Percentiles rank a stretch among this genome's conserved stretches.
These are phyloP conservation scores for Xylaria sp. DNA, from an alignment of 2,329 filamentous ascomycete species.

Conservation along the genomic window DNA sequence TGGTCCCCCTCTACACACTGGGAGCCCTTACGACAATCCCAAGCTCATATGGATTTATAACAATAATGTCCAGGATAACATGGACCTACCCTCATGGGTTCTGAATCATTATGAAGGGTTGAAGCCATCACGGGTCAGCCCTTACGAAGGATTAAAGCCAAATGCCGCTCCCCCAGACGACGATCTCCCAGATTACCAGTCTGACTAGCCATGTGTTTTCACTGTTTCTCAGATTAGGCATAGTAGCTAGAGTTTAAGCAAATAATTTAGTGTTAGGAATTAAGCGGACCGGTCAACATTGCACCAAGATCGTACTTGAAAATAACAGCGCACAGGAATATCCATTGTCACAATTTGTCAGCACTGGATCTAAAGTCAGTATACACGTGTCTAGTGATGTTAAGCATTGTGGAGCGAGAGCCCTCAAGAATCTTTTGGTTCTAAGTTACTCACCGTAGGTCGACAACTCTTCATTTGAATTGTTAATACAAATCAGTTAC, in stretches of 20 bases:
- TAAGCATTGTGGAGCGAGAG: too few relatives aligned
- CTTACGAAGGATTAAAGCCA: too few relatives aligned
- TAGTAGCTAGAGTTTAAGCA: background rate
- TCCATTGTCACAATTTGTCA: too few relatives aligned
- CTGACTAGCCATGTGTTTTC: background rate
- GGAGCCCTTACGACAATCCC: background rate
- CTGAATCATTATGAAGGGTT: conserved; percentile 27
- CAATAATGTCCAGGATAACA: conserved; percentile 11
- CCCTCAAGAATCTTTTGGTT: too few relatives aligned
- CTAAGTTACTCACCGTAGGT: too few relatives aligned
- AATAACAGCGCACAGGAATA: too few relatives aligned
- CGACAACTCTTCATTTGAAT: too few relatives aligned
- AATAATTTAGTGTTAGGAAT: background rate
- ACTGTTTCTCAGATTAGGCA: background rate
- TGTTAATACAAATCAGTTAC: too few relatives aligned
- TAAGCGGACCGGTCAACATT: background rate
- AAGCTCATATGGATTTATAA: conserved; percentile 34
- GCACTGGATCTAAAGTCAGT: too few relatives aligned
- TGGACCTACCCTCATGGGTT: background rate
- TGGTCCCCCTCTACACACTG: accelerated
- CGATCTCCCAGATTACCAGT: conserved; percentile 10
- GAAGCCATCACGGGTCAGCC: background rate
- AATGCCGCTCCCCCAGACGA: background rate
- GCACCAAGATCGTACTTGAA: background rate
- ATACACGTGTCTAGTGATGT: too few relatives aligned